Evolutionary conservation across 306 rosid species (phyloP).

Genomic region (Castanospermum australe): DNA sequence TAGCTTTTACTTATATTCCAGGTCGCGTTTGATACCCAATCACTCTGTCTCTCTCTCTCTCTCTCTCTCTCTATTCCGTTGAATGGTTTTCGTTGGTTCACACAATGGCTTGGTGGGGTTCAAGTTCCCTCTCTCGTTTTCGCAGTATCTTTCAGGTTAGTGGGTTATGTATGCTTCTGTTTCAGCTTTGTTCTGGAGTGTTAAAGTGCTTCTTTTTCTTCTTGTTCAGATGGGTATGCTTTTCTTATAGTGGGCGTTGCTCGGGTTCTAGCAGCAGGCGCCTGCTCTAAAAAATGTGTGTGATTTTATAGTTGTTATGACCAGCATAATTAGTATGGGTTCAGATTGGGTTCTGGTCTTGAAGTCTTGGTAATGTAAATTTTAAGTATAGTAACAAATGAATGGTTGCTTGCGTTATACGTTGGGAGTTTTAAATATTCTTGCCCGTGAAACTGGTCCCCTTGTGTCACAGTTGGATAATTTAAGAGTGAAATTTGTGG

Average conservation of each 20-base stretch:
- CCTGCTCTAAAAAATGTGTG: not conserved
- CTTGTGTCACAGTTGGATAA: too few relatives aligned
- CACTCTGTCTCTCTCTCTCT: not conserved
- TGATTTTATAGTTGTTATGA: not conserved
- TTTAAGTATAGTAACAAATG: too few relatives aligned
- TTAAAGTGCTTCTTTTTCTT: not conserved
- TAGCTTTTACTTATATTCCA: not conserved
- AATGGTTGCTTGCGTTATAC: too few relatives aligned
- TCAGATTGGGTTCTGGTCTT: not conserved
- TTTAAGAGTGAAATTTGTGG: too few relatives aligned
- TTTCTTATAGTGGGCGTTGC: not conserved
- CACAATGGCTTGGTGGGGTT: conserved; percentile 61
- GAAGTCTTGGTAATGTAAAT: too few relatives aligned
- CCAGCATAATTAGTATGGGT: not conserved
- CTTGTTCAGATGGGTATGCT: not conserved
- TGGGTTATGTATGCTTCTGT: not conserved
- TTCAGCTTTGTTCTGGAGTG: not conserved
- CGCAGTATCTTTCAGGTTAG: conserved; percentile 53
- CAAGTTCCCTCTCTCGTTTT: conserved; percentile 50
- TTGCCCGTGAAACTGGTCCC: too few relatives aligned
- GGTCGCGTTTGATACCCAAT: not conserved
- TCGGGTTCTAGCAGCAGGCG: not conserved
- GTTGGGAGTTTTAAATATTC: too few relatives aligned
- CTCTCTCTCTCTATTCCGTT: not conserved
- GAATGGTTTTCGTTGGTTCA: conserved; percentile 23